A percentile compares a stretch with the other conserved stretches of the same genome.
Evolutionary conservation across 345 rosid species (phyloP).

Genomic region (Kandelia obovata): DNA sequence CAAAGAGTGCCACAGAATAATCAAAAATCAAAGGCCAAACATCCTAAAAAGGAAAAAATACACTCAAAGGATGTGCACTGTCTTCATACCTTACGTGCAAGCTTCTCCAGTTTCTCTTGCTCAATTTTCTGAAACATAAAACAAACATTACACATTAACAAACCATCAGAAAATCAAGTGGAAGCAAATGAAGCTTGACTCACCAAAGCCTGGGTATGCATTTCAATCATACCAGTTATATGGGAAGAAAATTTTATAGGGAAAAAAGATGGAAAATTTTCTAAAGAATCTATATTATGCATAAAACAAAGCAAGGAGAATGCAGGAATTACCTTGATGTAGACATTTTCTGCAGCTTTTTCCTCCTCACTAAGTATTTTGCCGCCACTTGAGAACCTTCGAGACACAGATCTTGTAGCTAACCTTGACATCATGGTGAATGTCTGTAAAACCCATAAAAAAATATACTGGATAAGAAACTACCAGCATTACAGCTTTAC

Average conservation of each 20-base stretch:
- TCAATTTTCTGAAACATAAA: constrained; percentile 70
- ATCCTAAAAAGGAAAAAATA: constrained; percentile 1
- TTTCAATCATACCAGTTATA: not conserved
- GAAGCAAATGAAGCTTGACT: not conserved
- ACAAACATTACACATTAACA: not conserved
- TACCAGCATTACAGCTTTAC: not conserved
- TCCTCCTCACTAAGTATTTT: constrained; percentile 84
- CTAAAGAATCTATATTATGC: not conserved
- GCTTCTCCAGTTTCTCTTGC: constrained; percentile 84
- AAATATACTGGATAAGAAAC: not conserved
- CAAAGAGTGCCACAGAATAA: not conserved
- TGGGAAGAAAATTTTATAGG: not conserved
- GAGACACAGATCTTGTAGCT: constrained; percentile 44
- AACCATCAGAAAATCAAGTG: not conserved
- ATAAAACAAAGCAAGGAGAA: not conserved
- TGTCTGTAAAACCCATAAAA: not conserved
- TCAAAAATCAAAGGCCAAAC: not conserved
- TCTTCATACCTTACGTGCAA: constrained; percentile 69
- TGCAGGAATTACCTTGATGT: constrained; percentile 59
- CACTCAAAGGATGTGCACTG: not conserved
- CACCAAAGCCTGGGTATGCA: not conserved
- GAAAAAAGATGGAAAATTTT: not conserved
- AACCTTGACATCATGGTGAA: constrained; percentile 57
- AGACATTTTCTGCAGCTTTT: constrained; percentile 88
- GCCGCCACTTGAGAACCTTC: constrained; percentile 77